These are phyloP conservation scores for Alternaria viburni DNA, from an alignment of 2,329 filamentous ascomycete genomes.

Conservation along the genomic window DNA sequence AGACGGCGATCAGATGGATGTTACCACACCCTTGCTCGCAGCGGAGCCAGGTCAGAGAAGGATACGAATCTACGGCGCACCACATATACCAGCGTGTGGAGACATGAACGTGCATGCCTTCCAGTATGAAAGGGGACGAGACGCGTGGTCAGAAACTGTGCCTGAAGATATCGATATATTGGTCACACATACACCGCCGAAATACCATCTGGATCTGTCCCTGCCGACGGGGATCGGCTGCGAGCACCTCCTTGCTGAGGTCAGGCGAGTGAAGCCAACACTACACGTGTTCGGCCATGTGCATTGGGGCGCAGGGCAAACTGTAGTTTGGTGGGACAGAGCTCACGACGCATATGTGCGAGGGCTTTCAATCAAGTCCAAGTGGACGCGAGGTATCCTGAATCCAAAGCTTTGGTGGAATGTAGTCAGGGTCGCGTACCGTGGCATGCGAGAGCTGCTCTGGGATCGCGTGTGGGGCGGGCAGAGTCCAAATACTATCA, in stretches of 20 bases:
- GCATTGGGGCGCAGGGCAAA: slow-evolving; percentile 75
- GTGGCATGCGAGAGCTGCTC: slow-evolving; percentile 62
- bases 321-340: slow-evolving; percentile 76
- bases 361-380: slow-evolving; percentile 56
- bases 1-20: slow-evolving; percentile 3
- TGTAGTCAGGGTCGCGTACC: slow-evolving; percentile 57
- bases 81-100: slow-evolving; percentile 80
- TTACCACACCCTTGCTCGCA: slow-evolving; percentile 29
- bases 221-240: slow-evolving; percentile 70
- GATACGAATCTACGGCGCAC: slow-evolving; percentile 78
- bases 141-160: slow-evolving; percentile 76
- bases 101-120: slow-evolving; percentile 72
- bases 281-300: slow-evolving; percentile 88
- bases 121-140: slow-evolving; percentile 69
- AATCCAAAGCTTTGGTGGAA: slow-evolving; percentile 58
- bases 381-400: slow-evolving; percentile 47
- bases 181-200: slow-evolving; percentile 80
- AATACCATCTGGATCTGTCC: slow-evolving; percentile 70
- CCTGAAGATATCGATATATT: slow-evolving; percentile 78
- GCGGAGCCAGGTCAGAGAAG: slow-evolving; percentile 50
- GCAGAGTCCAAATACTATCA: slow-evolving; percentile 55
- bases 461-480: slow-evolving; percentile 67
- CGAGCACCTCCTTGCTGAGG: slow-evolving; percentile 70
- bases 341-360: slow-evolving; percentile 74
- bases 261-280: slow-evolving; percentile 74